Percentiles rank a stretch among this genome's conserved stretches.
Conservation (phyloP, 2,329 filamentous ascomycete species). For the Ceratocystis alfenasii region DNA sequence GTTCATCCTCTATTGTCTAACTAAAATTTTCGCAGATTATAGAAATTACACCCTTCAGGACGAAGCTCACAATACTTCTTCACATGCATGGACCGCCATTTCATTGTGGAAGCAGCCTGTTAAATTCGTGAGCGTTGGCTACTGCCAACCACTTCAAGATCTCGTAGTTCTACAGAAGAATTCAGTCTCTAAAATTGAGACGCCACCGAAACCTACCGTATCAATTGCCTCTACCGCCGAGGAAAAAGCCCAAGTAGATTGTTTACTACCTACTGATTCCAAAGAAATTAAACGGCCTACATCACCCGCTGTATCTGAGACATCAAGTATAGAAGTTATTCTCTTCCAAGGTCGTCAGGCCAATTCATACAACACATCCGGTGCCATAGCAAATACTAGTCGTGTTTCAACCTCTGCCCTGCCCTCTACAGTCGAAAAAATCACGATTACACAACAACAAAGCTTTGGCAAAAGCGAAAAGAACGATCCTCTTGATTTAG, state of each 20-base stretch:
- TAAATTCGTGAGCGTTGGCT: constrained; percentile 42
- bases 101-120: constrained; percentile 39
- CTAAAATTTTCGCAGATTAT: not conserved
- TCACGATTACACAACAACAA: not conserved
- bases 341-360: constrained; percentile 47
- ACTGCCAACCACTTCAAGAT: constrained; percentile 39
- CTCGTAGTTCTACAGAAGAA: constrained; percentile 1
- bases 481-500: not conserved
- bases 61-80: constrained; percentile 1
- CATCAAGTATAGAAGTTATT: constrained; percentile 48
- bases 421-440: not conserved
- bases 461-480: not conserved
- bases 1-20: not conserved
- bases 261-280: constrained; percentile 4
- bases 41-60: not conserved
- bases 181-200: constrained; percentile 3
- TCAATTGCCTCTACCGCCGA: not conserved
- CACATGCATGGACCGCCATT: constrained; percentile 32
- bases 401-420: not conserved
- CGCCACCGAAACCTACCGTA: not conserved
- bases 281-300: not conserved
- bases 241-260: not conserved
- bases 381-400: not conserved
- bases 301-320: constrained; percentile 11
- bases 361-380: not conserved